These are phyloP conservation scores for Xerocomellus dryophilus DNA, from an alignment of 768 basidiomycete species.

Conservation along the genomic window DNA sequence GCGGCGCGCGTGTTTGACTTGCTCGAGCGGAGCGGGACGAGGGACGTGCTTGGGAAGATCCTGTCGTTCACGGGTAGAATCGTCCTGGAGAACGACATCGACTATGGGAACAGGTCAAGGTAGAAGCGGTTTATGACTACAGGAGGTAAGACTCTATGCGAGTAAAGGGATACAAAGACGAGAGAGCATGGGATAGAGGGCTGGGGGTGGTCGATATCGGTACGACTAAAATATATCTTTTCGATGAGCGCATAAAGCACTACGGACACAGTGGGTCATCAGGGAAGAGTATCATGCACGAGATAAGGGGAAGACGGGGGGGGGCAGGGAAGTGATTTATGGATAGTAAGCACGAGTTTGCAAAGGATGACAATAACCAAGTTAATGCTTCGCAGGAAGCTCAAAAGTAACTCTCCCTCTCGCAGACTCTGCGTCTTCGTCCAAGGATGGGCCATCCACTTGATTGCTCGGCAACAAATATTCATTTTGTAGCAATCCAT, in stretches of 20 bases:
- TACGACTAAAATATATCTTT: constrained; percentile 1
- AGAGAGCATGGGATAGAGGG: neutral
- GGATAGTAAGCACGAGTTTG: neutral
- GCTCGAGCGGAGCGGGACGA: constrained; percentile 36
- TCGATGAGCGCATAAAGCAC: neutral
- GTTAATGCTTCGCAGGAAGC: constrained; percentile 10
- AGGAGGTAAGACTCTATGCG: neutral
- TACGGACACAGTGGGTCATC: constrained; percentile 5
- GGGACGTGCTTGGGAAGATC: constrained; percentile 30
- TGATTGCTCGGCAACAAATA: constrained; percentile 9
- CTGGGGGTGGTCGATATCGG: neutral
- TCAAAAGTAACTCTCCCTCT: constrained; percentile 23
- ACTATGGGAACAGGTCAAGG: neutral
- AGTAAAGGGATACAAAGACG: constrained; percentile 6
- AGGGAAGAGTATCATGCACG: neutral
- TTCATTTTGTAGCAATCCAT: constrained; percentile 19
- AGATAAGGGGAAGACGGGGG: neutral
- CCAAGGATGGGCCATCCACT: constrained; percentile 5
- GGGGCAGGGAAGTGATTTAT: neutral
- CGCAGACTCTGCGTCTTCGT: constrained; percentile 17
- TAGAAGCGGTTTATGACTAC: constrained; percentile 4
- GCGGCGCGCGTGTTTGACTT: constrained; percentile 38
- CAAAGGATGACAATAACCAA: neutral
- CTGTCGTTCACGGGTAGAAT: constrained; percentile 16
- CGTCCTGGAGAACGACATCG: neutral